Percentiles rank a stretch among this genome's conserved stretches.
phyloP scores from a whole-genome alignment of 2,329 filamentous ascomycete genomes.

The Claviceps sp. region DNA sequence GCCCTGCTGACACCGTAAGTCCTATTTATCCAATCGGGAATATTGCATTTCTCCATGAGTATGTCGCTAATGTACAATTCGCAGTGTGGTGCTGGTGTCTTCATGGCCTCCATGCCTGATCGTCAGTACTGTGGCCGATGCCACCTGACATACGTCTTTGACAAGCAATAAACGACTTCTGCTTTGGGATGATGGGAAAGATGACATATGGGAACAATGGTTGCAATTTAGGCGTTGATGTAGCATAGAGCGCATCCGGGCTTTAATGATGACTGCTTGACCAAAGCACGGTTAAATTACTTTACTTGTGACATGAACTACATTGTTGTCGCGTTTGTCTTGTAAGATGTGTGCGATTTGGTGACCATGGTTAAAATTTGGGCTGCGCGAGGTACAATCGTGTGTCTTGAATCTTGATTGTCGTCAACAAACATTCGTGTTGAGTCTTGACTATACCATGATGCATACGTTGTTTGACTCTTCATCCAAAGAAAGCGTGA shows the following conservation, averaged over 20 bases:
- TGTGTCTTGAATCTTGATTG: too few species aligned
- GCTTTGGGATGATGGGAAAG: slow-evolving; percentile 19
- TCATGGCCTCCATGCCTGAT: slow-evolving; percentile 99
- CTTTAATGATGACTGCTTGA: slow-evolving; percentile 27
- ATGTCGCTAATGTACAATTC: neutral
- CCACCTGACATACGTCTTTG: slow-evolving; percentile 62
- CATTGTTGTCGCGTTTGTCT: too few species aligned
- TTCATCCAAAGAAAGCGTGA: too few species aligned
- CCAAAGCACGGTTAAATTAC: slow-evolving; percentile 8
- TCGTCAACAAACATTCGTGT: too few species aligned
- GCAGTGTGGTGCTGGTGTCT: slow-evolving; percentile 98
- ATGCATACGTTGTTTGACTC: too few species aligned
- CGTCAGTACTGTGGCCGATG: slow-evolving; percentile 86
- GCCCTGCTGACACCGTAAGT: slow-evolving; percentile 77
- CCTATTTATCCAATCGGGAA: neutral
- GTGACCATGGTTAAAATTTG: too few species aligned
- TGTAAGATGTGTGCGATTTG: too few species aligned
- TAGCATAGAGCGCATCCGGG: slow-evolving; percentile 28
- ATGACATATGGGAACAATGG: slow-evolving; percentile 18
- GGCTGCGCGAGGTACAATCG: too few species aligned
- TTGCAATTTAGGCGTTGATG: slow-evolving; percentile 27
- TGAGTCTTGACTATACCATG: too few species aligned
- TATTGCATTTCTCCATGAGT: neutral
- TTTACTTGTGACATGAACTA: neutral
- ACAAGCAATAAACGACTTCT: slow-evolving; percentile 41